A percentile compares a stretch with the other conserved stretches of the same genome.
Evolutionary conservation across 2,329 filamentous ascomycete genomes (phyloP).

Genomic region (Colletotrichum sp.): DNA sequence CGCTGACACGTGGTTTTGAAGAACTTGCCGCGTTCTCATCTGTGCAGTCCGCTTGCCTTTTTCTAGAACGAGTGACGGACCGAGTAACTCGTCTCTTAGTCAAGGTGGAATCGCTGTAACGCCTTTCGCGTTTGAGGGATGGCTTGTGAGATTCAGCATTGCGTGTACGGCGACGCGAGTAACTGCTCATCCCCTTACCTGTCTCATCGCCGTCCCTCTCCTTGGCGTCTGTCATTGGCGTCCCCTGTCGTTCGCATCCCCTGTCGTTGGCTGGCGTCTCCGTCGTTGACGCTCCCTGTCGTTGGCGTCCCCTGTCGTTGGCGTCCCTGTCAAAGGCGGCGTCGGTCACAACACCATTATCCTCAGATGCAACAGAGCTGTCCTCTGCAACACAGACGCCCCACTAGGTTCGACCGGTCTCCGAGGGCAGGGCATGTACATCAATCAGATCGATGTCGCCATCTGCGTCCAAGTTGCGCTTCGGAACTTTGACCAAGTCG

Average conservation of each 20-base stretch:
- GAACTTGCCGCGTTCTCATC: not conserved
- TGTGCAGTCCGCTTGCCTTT: not conserved
- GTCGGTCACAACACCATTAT: not conserved
- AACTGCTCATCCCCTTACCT: not conserved
- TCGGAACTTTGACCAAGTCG: slow-evolving; percentile 52
- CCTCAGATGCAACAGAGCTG: not conserved
- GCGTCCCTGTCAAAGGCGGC: not conserved
- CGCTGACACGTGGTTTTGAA: not conserved
- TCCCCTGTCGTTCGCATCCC: not conserved
- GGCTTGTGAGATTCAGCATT: not conserved
- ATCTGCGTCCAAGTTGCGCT: slow-evolving; percentile 8
- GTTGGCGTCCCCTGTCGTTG: not conserved
- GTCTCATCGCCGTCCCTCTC: not conserved
- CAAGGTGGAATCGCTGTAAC: not conserved
- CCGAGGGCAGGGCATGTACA: not conserved
- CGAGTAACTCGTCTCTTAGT: not conserved
- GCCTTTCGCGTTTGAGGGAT: not conserved
- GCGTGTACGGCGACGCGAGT: not conserved
- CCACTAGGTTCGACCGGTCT: not conserved
- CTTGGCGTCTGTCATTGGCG: not conserved
- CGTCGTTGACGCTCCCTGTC: not conserved
- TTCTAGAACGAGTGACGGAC: not conserved
- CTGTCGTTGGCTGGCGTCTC: not conserved
- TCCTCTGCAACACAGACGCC: not conserved
- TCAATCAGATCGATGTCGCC: slow-evolving; percentile 7